Evolutionary conservation across 2,329 filamentous ascomycete species (phyloP).

Genomic region (Epichloe festucae): DNA sequence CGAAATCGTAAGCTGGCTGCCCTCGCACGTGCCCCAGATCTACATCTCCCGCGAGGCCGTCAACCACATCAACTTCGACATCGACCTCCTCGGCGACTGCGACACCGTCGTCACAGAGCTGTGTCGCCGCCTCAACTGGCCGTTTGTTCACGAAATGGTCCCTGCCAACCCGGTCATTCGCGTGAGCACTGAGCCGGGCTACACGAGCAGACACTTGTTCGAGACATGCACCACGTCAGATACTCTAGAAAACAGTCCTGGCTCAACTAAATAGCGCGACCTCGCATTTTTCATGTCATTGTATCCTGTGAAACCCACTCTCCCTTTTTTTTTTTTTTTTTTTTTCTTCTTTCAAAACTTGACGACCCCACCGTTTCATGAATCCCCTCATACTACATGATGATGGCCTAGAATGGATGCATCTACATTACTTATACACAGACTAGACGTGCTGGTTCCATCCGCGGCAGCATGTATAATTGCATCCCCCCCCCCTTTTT

Average conservation of each 20-base stretch:
- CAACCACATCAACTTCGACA: conserved; percentile 85
- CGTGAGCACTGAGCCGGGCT: conserved; percentile 28
- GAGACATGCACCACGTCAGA: conserved; percentile 7
- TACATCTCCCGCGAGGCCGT: conserved; percentile 81
- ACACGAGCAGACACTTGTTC: conserved; percentile 25
- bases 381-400: no score
- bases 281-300: no score
- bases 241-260: not conserved
- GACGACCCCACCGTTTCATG: no score
- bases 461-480: no score
- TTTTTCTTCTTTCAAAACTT: no score
- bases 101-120: conserved; percentile 83
- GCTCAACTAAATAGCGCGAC: not conserved
- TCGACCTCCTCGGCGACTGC: conserved; percentile 90
- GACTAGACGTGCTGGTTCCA: no score
- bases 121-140: conserved; percentile 70
- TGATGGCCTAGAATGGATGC: no score
- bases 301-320: no score
- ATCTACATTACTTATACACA: no score
- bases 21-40: conserved; percentile 72
- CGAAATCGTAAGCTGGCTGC: conserved; percentile 73
- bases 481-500: no score
- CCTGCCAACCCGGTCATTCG: conserved; percentile 50
- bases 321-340: no score
- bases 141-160: conserved; percentile 70